Evolutionary conservation across 192 early-diverging fungal genomes (phyloP).

Genomic region (Helicostylum pulchrum): DNA sequence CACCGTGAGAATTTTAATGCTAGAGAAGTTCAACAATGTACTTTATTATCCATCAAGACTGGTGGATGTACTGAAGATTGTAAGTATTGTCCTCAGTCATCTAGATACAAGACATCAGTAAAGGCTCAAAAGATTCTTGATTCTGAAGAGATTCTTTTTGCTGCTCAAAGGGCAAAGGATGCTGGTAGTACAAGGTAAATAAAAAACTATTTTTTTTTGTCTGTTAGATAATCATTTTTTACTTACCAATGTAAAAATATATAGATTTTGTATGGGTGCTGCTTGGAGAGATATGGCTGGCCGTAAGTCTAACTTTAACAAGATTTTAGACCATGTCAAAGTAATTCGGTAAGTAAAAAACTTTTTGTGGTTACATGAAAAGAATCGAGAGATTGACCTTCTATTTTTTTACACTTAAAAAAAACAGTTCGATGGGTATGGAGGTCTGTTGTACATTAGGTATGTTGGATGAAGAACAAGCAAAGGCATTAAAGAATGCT

Average conservation of each 20-base stretch:
- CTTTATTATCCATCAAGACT: constrained; percentile 77
- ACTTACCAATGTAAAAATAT: not conserved
- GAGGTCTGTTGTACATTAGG: constrained; percentile 86
- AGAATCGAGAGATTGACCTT: not conserved
- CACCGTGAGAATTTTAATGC: constrained; percentile 70
- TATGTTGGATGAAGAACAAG: constrained; percentile 73
- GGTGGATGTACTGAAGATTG: constrained; percentile 85
- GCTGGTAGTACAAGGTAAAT: constrained; percentile 65
- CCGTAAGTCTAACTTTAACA: constrained; percentile 80
- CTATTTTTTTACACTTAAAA: too few species aligned
- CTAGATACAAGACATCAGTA: constrained; percentile 64
- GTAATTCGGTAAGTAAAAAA: constrained; percentile 60
- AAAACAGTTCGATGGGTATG: constrained; percentile 69
- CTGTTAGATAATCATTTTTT: too few species aligned
- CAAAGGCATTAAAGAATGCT: constrained; percentile 73
- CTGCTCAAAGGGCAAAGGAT: constrained; percentile 70
- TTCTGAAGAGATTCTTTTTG: constrained; percentile 64
- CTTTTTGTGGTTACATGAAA: too few species aligned
- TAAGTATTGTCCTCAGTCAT: constrained; percentile 81
- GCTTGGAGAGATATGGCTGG: constrained; percentile 80
- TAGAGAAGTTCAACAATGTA: constrained; percentile 75
- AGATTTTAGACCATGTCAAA: constrained; percentile 68
- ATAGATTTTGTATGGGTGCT: constrained; percentile 80
- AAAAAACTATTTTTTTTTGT: not conserved
- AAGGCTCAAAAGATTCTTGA: constrained; percentile 70